phyloP scores from a whole-genome alignment of 768 basidiomycete species.

The Cystofilobasidium macerans region DNA sequence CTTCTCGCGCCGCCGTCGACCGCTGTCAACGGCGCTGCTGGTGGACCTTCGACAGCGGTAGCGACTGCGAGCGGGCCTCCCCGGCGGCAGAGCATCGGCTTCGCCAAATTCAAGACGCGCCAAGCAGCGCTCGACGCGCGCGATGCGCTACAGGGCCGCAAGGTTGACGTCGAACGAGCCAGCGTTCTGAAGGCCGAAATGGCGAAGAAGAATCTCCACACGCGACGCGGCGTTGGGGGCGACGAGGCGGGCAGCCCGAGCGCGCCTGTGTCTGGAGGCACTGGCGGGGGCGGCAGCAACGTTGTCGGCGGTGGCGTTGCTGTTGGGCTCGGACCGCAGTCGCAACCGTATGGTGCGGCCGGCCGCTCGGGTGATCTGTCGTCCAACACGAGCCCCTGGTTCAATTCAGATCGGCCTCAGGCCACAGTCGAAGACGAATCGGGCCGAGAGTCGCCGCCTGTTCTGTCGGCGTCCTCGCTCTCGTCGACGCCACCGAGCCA shows the following conservation, averaged over 20 bases:
- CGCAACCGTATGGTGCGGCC: no score
- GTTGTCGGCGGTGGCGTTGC: constrained; percentile 4
- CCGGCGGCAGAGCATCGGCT: constrained; percentile 94
- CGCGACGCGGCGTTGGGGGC: constrained; percentile 75
- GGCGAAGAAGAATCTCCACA: constrained; percentile 99
- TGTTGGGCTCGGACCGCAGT: constrained; percentile 11
- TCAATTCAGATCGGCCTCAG: no score
- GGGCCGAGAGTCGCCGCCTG: not conserved
- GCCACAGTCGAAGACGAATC: not conserved
- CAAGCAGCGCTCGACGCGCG: constrained; percentile 77
- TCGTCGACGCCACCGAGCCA: constrained; percentile 4
- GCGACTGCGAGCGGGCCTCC: constrained; percentile 41
- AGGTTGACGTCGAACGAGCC: constrained; percentile 86
- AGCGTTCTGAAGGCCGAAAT: constrained; percentile 93
- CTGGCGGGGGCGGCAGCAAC: not conserved
- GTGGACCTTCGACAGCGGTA: constrained; percentile 28
- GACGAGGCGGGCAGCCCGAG: constrained; percentile 34
- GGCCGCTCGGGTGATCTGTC: no score
- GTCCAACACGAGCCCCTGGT: no score
- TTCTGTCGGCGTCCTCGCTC: not conserved
- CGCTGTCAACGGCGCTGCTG: constrained; percentile 25
- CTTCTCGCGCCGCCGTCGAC: constrained; percentile 32
- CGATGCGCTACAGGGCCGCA: constrained; percentile 74
- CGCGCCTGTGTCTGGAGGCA: constrained; percentile 26
- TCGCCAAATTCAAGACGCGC: constrained; percentile 84